Evolutionary conservation across 768 basidiomycete genomes (phyloP).

Genomic region (Mycena sanguinolenta): DNA sequence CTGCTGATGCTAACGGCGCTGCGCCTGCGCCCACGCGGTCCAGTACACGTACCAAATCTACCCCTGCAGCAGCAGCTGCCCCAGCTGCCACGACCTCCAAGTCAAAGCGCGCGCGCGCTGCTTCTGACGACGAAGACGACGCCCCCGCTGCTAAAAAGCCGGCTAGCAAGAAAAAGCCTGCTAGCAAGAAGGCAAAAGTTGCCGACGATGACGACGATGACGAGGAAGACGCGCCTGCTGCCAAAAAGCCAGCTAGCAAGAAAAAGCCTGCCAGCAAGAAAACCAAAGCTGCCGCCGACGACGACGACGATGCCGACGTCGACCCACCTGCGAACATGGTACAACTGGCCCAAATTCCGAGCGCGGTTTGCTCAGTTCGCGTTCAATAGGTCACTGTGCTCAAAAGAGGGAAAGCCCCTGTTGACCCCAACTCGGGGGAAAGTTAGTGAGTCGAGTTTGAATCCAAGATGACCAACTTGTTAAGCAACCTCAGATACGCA

Average conservation of each 20-base stretch:
- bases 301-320: constrained; percentile 41
- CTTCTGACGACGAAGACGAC: constrained; percentile 45
- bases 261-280: constrained; percentile 40
- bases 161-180: constrained; percentile 41
- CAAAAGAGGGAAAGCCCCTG: constrained; percentile 69
- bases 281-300: constrained; percentile 30
- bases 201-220: constrained; percentile 35
- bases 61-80: constrained; percentile 40
- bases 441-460: constrained; percentile 56
- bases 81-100: constrained; percentile 42
- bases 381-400: constrained; percentile 52
- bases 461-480: background rate
- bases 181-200: constrained; percentile 33
- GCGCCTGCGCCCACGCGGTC: constrained; percentile 51
- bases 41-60: constrained; percentile 52
- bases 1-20: constrained; percentile 45
- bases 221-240: constrained; percentile 40
- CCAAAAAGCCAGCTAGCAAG: constrained; percentile 47
- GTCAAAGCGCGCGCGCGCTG: constrained; percentile 48
- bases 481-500: constrained; percentile 55
- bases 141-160: constrained; percentile 40
- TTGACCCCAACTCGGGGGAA: constrained; percentile 61
- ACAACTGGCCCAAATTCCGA: constrained; percentile 13
- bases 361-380: background rate
- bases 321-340: constrained; percentile 62